Evolutionary conservation across 495 filamentous ascomycete species (phyloP).

Genomic region (Aspergillus baeticus): DNA sequence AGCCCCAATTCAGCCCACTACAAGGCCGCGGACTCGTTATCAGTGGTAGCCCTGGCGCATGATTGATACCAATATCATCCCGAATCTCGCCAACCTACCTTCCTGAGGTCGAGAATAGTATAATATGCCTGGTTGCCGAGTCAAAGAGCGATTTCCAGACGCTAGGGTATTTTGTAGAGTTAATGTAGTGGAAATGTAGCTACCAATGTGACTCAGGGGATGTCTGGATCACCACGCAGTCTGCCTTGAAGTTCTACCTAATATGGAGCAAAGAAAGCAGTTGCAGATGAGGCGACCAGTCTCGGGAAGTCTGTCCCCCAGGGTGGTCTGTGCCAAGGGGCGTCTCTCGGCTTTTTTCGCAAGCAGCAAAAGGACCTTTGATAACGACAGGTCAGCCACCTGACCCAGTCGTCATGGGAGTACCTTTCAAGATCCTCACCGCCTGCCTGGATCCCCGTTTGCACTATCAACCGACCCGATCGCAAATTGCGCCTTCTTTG

Average conservation of each 20-base stretch:
- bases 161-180: no score
- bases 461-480: not conserved
- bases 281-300: conserved; percentile 11
- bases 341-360: no score
- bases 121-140: no score
- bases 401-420: not conserved
- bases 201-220: not conserved
- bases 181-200: not conserved
- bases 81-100: no score
- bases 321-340: conserved; percentile 4
- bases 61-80: no score
- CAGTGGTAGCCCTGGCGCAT: not conserved
- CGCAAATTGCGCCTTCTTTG: conserved; percentile 1
- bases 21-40: not conserved
- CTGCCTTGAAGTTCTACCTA: not conserved
- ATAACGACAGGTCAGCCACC: conserved; percentile 2
- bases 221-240: not conserved
- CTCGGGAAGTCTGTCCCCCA: not conserved
- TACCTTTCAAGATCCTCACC: not conserved
- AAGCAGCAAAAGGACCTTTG: not conserved
- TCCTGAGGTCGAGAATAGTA: no score
- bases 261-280: not conserved
- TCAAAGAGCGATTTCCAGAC: no score
- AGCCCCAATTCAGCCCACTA: not conserved
- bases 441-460: not conserved